phyloP scores from a whole-genome alignment of 2,329 filamentous ascomycete genomes.

The Paraphoma chrysanthemicola region DNA sequence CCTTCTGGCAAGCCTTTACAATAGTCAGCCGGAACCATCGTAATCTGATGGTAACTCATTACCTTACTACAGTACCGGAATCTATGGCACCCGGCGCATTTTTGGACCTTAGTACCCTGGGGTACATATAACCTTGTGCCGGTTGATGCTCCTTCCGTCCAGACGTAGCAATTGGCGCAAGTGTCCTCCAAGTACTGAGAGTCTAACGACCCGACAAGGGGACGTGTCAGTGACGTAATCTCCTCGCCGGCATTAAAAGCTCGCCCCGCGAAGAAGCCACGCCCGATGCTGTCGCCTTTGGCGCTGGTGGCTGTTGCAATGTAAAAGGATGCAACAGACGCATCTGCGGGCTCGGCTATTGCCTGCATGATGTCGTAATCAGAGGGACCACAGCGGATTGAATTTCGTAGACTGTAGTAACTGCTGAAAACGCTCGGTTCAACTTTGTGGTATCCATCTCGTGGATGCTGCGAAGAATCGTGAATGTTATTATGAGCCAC shows the following conservation, averaged over 20 bases:
- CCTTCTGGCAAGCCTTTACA: constrained; percentile 62
- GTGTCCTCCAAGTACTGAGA: constrained; percentile 59
- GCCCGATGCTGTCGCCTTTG: constrained; percentile 48
- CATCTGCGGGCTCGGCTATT: neutral
- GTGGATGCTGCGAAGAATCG: neutral
- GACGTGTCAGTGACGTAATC: constrained; percentile 58
- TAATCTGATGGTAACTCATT: neutral
- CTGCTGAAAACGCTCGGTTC: too few relatives aligned
- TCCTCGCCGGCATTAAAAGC: constrained; percentile 57
- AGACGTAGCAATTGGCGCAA: constrained; percentile 65
- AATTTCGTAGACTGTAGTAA: too few relatives aligned
- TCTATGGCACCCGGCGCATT: constrained; percentile 64
- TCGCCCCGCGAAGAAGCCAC: constrained; percentile 62
- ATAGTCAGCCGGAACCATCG: constrained; percentile 6
- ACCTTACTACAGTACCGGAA: constrained; percentile 69
- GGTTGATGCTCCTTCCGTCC: constrained; percentile 41
- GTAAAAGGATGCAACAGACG: constrained; percentile 18
- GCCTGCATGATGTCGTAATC: neutral
- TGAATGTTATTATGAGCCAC: neutral
- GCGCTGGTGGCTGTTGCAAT: constrained; percentile 28
- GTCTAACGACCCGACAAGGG: constrained; percentile 63
- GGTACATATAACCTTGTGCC: constrained; percentile 43
- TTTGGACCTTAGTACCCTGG: constrained; percentile 52
- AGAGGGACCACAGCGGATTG: neutral
- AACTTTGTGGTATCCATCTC: neutral